Evolutionary conservation across 352 stramenopile species (phyloP).

Genomic region (Phytophthora agathidicida): DNA sequence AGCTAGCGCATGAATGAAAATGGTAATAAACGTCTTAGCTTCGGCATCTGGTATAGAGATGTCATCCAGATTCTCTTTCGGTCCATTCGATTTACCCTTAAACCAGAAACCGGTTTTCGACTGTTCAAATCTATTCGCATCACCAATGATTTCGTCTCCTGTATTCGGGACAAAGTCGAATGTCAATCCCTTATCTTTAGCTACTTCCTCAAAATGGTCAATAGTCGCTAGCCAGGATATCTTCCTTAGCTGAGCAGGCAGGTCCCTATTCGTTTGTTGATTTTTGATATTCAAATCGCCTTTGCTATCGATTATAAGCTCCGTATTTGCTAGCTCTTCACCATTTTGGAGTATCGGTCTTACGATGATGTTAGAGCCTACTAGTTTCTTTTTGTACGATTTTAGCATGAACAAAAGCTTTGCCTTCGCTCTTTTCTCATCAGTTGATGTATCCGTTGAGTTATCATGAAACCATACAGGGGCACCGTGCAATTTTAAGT

Average conservation of each 20-base stretch:
- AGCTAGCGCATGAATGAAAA: neutral
- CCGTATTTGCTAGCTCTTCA: neutral
- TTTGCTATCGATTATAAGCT: neutral
- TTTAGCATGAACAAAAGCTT: slow-evolving; percentile 7
- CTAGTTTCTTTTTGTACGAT: neutral
- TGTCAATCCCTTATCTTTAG: neutral
- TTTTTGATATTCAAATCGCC: slow-evolving; percentile 2
- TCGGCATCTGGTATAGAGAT: neutral
- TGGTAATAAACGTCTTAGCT: neutral
- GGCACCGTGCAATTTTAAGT: too few relatives aligned
- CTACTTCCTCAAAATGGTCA: neutral
- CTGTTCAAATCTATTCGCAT: neutral
- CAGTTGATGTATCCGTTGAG: neutral
- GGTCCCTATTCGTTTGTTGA: neutral
- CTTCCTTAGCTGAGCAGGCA: neutral
- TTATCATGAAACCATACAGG: slow-evolving; percentile 1
- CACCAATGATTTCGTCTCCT: neutral
- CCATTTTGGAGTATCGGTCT: slow-evolving; percentile 5
- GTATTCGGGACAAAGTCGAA: neutral
- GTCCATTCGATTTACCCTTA: neutral
- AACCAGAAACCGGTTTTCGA: neutral
- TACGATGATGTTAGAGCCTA: neutral
- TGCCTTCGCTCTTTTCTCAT: neutral
- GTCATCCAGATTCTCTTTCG: neutral
- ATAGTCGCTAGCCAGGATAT: neutral